Conservation (phyloP, 2,329 filamentous ascomycete genomes). For the Macrophomina pseudophaseolina region DNA sequence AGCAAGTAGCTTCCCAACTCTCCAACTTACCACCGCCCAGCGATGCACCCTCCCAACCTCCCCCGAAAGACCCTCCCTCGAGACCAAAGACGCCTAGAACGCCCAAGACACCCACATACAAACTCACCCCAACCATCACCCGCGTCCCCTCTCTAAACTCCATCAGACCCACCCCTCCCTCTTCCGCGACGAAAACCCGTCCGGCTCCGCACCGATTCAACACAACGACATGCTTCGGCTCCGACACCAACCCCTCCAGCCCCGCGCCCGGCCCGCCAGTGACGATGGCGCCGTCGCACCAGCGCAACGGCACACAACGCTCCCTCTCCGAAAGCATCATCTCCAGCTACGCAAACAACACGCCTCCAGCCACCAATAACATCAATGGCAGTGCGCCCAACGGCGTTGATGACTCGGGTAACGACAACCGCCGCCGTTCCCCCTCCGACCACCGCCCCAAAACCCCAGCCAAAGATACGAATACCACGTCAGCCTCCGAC, state of each 20-base stretch:
- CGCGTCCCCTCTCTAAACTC: background rate
- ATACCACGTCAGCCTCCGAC: background rate
- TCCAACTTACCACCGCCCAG: background rate
- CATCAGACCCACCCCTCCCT: background rate
- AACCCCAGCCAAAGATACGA: background rate
- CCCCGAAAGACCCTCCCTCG: background rate
- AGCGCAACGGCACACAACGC: conserved; percentile 32
- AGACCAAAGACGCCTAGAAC: background rate
- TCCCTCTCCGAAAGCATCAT: conserved; percentile 37
- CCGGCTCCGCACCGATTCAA: background rate
- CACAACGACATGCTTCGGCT: conserved; percentile 27
- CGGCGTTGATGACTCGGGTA: background rate
- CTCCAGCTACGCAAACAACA: conserved; percentile 30
- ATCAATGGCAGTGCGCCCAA: no score
- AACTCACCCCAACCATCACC: conserved; percentile 11
- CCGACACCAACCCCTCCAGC: background rate
- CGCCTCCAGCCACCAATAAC: conserved; percentile 22
- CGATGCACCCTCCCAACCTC: background rate
- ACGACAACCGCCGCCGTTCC: no score
- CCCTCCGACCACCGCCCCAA: background rate
- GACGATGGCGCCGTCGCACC: conserved; percentile 5
- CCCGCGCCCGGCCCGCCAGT: background rate
- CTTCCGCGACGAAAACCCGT: background rate
- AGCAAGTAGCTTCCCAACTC: background rate
- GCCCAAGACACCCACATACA: conserved; percentile 1